These are phyloP conservation scores for Suillus bovinus DNA, from an alignment of 768 basidiomycete genomes.

Conservation along the genomic window DNA sequence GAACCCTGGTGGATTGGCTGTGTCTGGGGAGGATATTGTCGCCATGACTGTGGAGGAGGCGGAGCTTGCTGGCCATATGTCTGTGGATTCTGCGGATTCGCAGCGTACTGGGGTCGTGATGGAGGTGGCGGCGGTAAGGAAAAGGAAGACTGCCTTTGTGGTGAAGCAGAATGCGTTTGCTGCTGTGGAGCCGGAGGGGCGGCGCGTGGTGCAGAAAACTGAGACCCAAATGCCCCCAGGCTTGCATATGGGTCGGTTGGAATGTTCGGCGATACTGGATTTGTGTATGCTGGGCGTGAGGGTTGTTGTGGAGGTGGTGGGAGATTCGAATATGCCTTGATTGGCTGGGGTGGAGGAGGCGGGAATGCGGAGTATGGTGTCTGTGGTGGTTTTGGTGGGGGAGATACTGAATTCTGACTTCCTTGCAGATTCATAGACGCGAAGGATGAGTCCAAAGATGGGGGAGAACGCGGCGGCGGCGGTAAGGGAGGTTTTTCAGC, in stretches of 20 bases:
- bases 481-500: slow-evolving; percentile 49
- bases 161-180: slow-evolving; percentile 20
- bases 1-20: slow-evolving; percentile 23
- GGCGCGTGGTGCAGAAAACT: slow-evolving; percentile 1
- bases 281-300: slow-evolving; percentile 24
- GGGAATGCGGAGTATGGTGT: slow-evolving; percentile 22
- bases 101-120: slow-evolving; percentile 22
- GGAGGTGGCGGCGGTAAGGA: slow-evolving; percentile 19
- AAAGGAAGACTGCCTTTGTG: slow-evolving; percentile 29
- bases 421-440: slow-evolving; percentile 54
- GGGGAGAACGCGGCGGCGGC: slow-evolving; percentile 41
- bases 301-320: slow-evolving; percentile 29
- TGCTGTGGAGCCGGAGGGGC: slow-evolving; percentile 20
- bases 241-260: slow-evolving; percentile 38
- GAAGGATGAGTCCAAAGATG: slow-evolving; percentile 52
- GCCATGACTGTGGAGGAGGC: slow-evolving; percentile 23
- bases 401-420: slow-evolving; percentile 25
- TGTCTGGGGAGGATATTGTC: slow-evolving; percentile 24
- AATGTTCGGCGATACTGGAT: slow-evolving; percentile 19
- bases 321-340: slow-evolving; percentile 21
- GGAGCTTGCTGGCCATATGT: slow-evolving; percentile 24
- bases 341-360: slow-evolving; percentile 19
- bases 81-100: slow-evolving; percentile 13
- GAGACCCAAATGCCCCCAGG: slow-evolving; percentile 30
- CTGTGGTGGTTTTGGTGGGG: slow-evolving; percentile 31